Base-by-base conservation (phyloP, 768 basidiomycete species). In the Rubroboletus satanas region DNA sequence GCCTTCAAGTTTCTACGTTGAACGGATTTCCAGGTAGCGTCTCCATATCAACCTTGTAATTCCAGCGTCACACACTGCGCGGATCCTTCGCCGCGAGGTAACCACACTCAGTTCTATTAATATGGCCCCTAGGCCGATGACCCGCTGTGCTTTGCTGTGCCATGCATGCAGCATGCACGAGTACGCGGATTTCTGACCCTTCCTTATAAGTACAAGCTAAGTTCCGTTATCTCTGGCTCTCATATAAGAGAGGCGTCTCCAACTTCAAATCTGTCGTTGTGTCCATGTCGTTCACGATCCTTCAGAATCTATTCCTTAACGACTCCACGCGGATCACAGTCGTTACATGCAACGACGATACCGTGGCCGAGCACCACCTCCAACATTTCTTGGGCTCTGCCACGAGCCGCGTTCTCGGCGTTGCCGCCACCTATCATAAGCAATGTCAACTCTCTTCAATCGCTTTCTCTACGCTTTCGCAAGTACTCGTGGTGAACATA, bases 371-470 rank as follows among this genome's bases (percentile, higher is more conserved):
- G 11, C 46, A 29, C 8, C 46, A 67, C 12, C 41, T 78, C 26
- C 55, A 61, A 9, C 52, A 52, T 1, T 72, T 82, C 18, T 41
- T 74, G 35, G 51, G 64, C n/a, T n/a, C n/a, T 18, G 60, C 71
- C 0, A 49, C 67, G 15, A 17, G 43, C 10, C 51, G 62, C 21
- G 38, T 58, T 26, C 55, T 79, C 29, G 81, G 81, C 5, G 54
- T 83, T 5, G 73, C 81, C 8, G 75, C 79, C 0, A 65, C 68
- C 0, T 80, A 77, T 55, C 73, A 70, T 4, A 10, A 68, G 0
- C 65, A 68, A 7, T 72, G 73, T 33, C 56, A 61, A 9, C 59
- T 83, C 11, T 68, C 65, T 0, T 60, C 63, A 1, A 60, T 82
- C 2, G 77, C 78, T 0, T 68, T 83, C 37, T 66, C 79, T 5